Evolutionary conservation across 768 basidiomycete genomes (phyloP).

Genomic region (Harrya chromipes): DNA sequence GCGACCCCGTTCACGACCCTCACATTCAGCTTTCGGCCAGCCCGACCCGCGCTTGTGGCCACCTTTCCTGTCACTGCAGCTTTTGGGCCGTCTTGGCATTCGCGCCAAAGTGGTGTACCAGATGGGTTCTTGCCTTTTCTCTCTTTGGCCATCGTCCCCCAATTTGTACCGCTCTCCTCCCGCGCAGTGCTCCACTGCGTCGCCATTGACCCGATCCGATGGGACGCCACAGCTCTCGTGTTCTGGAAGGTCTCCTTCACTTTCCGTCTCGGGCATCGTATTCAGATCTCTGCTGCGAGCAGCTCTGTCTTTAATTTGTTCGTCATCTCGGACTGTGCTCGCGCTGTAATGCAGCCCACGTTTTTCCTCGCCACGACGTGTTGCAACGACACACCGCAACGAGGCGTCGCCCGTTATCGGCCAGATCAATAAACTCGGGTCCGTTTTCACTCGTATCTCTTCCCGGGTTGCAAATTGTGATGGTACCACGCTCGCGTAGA

Average conservation of each 20-base stretch:
- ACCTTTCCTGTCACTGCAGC: no score
- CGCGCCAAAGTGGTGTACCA: neutral
- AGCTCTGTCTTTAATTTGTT: neutral
- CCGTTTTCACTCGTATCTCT: conserved; percentile 7
- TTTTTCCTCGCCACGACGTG: neutral
- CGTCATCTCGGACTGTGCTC: neutral
- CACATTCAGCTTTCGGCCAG: no score
- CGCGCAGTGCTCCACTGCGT: conserved; percentile 9
- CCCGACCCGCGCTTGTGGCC: no score
- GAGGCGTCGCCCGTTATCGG: conserved; percentile 8
- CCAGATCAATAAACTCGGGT: conserved; percentile 9
- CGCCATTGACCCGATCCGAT: conserved; percentile 3
- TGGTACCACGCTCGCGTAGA: neutral
- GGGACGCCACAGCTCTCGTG: conserved; percentile 2
- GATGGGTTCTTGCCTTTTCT: no score
- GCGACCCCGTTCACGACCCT: neutral
- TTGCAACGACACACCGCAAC: conserved; percentile 3
- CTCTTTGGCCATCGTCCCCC: neutral
- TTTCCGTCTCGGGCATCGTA: conserved; percentile 5
- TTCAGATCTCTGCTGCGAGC: neutral
- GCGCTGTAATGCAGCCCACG: neutral
- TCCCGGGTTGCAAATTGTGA: neutral
- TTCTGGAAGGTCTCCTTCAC: neutral
- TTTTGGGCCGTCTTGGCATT: no score
- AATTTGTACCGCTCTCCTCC: conserved; percentile 12